phyloP scores from a whole-genome alignment of 768 basidiomycete genomes.

The Leccinellum rugosiceps region DNA sequence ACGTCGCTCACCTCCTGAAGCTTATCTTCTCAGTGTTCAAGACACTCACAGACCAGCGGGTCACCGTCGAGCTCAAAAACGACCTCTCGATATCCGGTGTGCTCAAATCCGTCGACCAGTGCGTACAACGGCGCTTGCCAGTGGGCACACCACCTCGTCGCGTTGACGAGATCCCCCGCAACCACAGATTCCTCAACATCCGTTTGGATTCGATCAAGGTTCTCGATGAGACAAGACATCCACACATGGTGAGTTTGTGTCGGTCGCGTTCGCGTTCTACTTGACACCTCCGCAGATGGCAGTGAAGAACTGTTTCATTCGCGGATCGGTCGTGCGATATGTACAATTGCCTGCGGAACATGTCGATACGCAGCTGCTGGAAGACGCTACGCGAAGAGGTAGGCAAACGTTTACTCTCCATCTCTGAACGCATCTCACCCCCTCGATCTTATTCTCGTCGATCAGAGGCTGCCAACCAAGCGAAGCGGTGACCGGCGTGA shows the following conservation, averaged over 20 bases:
- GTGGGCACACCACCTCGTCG: not conserved
- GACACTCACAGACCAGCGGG: constrained; percentile 95
- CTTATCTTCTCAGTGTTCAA: constrained; percentile 99
- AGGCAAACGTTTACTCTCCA: constrained; percentile 11
- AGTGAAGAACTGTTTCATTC: constrained; percentile 98
- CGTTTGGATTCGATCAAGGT: constrained; percentile 92
- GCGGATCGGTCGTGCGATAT: constrained; percentile 97
- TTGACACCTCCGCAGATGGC: constrained; percentile 66
- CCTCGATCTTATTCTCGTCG: not conserved
- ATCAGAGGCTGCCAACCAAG: constrained; percentile 41
- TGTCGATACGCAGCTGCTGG: constrained; percentile 92
- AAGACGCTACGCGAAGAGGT: constrained; percentile 98
- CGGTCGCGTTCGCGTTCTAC: not conserved
- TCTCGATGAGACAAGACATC: constrained; percentile 87
- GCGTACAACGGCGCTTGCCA: constrained; percentile 31
- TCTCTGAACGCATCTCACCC: constrained; percentile 2
- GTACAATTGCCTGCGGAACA: constrained; percentile 90
- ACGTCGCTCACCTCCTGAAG: constrained; percentile 31
- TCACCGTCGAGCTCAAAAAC: constrained; percentile 98
- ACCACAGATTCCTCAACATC: constrained; percentile 85
- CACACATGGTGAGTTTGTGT: constrained; percentile 81
- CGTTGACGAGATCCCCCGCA: constrained; percentile 1
- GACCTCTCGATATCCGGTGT: constrained; percentile 95
- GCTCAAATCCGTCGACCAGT: constrained; percentile 98
- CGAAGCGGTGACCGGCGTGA: constrained; percentile 31